Percentiles rank a stretch among this genome's conserved stretches.
phyloP scores from a whole-genome alignment of 805 yeast genomes.

The Jamesozyma spencerorum region DNA sequence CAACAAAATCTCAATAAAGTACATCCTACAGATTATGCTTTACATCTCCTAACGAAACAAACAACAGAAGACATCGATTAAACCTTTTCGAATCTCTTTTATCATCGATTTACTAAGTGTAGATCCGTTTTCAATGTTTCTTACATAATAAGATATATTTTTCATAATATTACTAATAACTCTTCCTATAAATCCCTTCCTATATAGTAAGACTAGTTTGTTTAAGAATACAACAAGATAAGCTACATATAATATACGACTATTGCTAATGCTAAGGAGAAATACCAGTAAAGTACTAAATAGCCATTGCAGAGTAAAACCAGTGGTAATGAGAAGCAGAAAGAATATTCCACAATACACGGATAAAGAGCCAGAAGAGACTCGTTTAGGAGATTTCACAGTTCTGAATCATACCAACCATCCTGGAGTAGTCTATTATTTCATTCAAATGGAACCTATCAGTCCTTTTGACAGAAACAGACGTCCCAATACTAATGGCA shows the following conservation, averaged over 20 bases:
- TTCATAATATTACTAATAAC: neutral
- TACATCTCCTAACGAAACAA: conserved; percentile 26
- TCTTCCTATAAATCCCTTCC: neutral
- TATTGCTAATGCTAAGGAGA: conserved; percentile 6
- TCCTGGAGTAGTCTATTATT: conserved; percentile 13
- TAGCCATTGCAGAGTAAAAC: neutral
- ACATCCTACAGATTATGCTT: conserved; percentile 30
- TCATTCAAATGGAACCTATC: conserved; percentile 3
- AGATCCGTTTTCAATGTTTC: neutral
- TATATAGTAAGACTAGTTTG: too few species aligned
- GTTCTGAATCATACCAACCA: conserved; percentile 8
- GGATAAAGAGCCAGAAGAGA: neutral
- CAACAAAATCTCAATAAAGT: conserved; percentile 27
- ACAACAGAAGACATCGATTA: conserved; percentile 33
- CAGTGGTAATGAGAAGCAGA: conserved; percentile 7
- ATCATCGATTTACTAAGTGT: neutral
- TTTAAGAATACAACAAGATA: too few species aligned
- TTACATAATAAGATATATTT: neutral
- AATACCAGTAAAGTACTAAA: conserved; percentile 4
- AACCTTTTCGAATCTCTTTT: neutral
- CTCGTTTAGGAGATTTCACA: conserved; percentile 7
- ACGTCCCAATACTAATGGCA: neutral
- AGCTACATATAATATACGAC: too few species aligned
- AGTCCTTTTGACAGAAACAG: neutral
- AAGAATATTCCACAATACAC: conserved; percentile 6